These are phyloP conservation scores for Pseudocercospora musae DNA, from an alignment of 2,329 filamentous ascomycete genomes.

Conservation along the genomic window DNA sequence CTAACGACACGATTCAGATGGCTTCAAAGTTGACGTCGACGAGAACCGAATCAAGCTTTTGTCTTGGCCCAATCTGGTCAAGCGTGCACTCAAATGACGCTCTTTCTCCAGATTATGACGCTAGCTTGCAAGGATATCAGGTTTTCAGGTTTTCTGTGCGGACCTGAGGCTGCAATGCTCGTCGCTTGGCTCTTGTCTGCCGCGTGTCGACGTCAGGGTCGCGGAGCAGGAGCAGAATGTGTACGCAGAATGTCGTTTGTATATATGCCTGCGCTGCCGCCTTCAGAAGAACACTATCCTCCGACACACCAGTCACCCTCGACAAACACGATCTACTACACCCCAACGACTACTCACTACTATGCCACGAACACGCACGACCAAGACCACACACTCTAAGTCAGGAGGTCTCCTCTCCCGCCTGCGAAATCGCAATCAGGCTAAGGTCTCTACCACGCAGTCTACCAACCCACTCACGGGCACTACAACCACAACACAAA, in stretches of 20 bases:
- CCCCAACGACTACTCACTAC: neutral
- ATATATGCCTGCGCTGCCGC: neutral
- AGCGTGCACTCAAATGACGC: neutral
- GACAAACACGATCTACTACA: neutral
- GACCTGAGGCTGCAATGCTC: neutral
- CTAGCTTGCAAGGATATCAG: neutral
- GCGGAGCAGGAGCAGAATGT: too few relatives aligned
- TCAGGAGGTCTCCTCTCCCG: conserved; percentile 48
- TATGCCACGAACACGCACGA: conserved; percentile 33
- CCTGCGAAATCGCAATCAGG: conserved; percentile 46
- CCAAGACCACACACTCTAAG: conserved; percentile 32
- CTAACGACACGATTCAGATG: neutral
- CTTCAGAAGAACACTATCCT: neutral
- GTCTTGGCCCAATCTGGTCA: neutral
- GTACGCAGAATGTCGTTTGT: too few relatives aligned
- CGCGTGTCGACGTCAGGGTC: conserved; percentile 1
- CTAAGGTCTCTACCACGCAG: conserved; percentile 42
- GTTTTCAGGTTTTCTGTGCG: neutral
- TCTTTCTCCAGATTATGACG: neutral
- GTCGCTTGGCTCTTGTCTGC: neutral
- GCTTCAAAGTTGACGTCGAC: neutral
- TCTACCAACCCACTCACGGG: conserved; percentile 42
- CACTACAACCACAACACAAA: conserved; percentile 38
- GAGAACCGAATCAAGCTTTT: neutral
- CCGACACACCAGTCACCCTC: neutral